phyloP scores from a whole-genome alignment of 2,329 filamentous ascomycete genomes.

The Phialophora macrospora region DNA sequence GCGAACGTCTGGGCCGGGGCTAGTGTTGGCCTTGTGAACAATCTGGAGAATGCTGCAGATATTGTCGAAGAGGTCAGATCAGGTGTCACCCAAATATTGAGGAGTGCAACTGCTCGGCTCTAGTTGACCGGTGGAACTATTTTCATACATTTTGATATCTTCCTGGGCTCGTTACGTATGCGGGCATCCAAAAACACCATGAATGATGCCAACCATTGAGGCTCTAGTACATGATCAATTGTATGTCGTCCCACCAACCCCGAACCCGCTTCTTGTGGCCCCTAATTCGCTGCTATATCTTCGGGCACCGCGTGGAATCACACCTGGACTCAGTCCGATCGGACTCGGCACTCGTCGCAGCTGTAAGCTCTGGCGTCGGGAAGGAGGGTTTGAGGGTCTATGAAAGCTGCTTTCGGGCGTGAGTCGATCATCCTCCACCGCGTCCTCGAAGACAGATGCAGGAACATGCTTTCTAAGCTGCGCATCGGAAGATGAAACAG shows the following conservation, averaged over 20 bases:
- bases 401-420: slow-evolving; percentile 22
- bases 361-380: slow-evolving; percentile 27
- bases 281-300: slow-evolving; percentile 41
- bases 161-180: neutral
- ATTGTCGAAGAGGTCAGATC: slow-evolving; percentile 25
- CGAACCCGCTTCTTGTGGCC: slow-evolving; percentile 39
- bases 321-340: slow-evolving; percentile 37
- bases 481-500: slow-evolving; percentile 8
- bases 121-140: neutral
- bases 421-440: slow-evolving; percentile 26
- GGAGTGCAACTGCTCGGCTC: neutral
- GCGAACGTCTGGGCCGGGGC: slow-evolving; percentile 29
- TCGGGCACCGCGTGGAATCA: slow-evolving; percentile 34
- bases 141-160: neutral
- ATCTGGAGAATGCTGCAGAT: slow-evolving; percentile 18
- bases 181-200: neutral
- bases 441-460: slow-evolving; percentile 15
- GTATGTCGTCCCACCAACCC: slow-evolving; percentile 39
- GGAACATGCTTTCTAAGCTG: slow-evolving; percentile 20
- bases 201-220: neutral
- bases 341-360: slow-evolving; percentile 38
- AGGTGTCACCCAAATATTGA: slow-evolving; percentile 12
- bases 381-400: slow-evolving; percentile 17
- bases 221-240: slow-evolving; percentile 28
- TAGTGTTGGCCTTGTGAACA: slow-evolving; percentile 27